These are phyloP conservation scores for Lupinus albus DNA, from an alignment of 306 rosid genomes.

Conservation along the genomic window DNA sequence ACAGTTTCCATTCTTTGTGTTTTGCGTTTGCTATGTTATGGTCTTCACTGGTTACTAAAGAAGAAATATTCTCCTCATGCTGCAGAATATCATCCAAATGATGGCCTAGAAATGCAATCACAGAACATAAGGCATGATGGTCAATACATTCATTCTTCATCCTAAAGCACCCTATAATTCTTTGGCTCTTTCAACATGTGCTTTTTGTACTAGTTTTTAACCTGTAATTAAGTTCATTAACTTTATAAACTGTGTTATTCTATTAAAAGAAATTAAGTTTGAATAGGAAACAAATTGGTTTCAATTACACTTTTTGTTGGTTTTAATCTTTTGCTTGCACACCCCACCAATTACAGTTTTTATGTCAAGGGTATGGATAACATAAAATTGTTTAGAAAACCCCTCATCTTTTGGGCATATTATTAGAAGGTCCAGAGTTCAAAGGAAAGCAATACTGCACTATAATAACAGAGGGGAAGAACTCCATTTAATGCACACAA, in stretches of 20 bases:
- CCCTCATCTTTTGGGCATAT: too few relatives aligned
- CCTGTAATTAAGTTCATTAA: not conserved
- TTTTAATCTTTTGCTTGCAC: not conserved
- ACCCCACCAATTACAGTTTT: too few relatives aligned
- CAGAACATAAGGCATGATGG: conserved; percentile 21
- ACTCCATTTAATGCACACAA: too few relatives aligned
- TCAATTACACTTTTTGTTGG: not conserved
- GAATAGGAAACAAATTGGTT: not conserved
- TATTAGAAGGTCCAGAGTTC: too few relatives aligned
- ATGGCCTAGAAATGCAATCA: conserved; percentile 33
- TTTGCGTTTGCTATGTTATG: conserved; percentile 26
- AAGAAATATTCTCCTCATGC: conserved; percentile 16
- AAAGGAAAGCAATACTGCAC: too few relatives aligned
- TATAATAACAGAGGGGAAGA: too few relatives aligned
- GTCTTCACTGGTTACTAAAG: conserved; percentile 33
- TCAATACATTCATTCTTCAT: too few relatives aligned
- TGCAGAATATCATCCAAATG: conserved; percentile 14
- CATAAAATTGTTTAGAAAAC: too few relatives aligned
- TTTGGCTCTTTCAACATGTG: not conserved
- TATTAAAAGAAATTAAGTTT: too few relatives aligned
- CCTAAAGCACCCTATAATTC: too few relatives aligned
- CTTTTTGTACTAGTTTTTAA: not conserved
- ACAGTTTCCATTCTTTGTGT: conserved; percentile 24
- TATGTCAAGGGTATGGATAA: too few relatives aligned
- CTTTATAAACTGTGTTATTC: not conserved